Percentiles rank a stretch among this genome's conserved stretches.
These are phyloP conservation scores for Aureobasidium leucospermi DNA, from an alignment of 2,329 filamentous ascomycete genomes.

Conservation along the genomic window DNA sequence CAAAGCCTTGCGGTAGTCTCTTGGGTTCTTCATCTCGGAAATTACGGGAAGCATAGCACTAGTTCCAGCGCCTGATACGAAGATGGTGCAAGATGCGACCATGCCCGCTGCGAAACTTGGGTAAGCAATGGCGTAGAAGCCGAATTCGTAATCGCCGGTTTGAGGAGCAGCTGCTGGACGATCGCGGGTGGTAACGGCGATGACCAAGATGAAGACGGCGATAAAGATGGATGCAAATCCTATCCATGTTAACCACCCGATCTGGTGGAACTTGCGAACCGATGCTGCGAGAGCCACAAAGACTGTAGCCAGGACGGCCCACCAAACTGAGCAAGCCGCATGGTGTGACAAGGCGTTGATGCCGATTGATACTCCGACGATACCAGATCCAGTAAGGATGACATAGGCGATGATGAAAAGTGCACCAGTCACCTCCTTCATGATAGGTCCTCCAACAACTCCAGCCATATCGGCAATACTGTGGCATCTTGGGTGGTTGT, in stretches of 20 bases:
- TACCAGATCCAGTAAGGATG: conserved; percentile 50
- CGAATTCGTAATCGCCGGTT: conserved; percentile 52
- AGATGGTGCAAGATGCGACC: conserved; percentile 51
- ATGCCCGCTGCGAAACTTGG: conserved; percentile 54
- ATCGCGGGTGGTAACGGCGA: conserved; percentile 49
- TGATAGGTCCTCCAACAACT: conserved; percentile 45
- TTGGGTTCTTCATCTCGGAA: conserved; percentile 55
- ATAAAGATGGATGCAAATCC: conserved; percentile 53
- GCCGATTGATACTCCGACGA: conserved; percentile 52
- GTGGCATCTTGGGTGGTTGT: conserved; percentile 45
- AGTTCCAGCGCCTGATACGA: conserved; percentile 52
- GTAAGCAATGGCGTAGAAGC: conserved; percentile 49
- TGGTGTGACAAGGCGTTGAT: conserved; percentile 55
- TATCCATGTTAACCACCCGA: conserved; percentile 55
- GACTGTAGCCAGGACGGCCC: conserved; percentile 46
- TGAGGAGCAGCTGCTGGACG: conserved; percentile 55
- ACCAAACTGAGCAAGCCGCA: conserved; percentile 53
- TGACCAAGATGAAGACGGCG: conserved; percentile 39
- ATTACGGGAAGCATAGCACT: conserved; percentile 58
- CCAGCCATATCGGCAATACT: conserved; percentile 52
- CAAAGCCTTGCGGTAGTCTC: conserved; percentile 54
- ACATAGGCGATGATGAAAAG: conserved; percentile 54
- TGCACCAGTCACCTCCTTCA: conserved; percentile 47
- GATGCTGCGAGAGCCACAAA: conserved; percentile 44
- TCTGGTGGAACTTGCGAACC: conserved; percentile 52